Evolutionary conservation across 208 protist species (phyloP).

Genomic region (Trypanosoma avium): DNA sequence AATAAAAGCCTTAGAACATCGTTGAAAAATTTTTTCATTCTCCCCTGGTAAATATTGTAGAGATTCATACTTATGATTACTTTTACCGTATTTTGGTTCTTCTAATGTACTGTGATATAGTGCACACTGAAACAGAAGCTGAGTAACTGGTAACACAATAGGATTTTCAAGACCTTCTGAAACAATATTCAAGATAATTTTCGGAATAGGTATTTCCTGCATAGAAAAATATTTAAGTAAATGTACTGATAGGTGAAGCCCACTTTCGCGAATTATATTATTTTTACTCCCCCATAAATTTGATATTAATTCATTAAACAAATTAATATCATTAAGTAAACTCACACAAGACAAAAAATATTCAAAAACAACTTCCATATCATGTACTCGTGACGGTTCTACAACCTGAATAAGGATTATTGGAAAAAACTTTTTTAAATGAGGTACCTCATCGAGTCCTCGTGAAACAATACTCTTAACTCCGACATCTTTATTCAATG

Average conservation of each 20-base stretch:
- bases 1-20: slow-evolving; percentile 15
- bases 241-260: not conserved
- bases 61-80: not conserved
- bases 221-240: slow-evolving; percentile 2
- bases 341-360: slow-evolving; percentile 9
- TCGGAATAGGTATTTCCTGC: slow-evolving; percentile 12
- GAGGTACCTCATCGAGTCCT: slow-evolving; percentile 11
- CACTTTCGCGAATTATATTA: slow-evolving; percentile 3
- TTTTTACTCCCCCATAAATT: slow-evolving; percentile 2
- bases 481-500: not conserved
- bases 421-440: slow-evolving; percentile 13
- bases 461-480: not conserved
- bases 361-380: slow-evolving; percentile 17
- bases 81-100: not conserved
- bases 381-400: not conserved
- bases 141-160: not conserved
- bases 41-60: not conserved
- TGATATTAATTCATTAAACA: slow-evolving; percentile 16
- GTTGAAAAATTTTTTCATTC: slow-evolving; percentile 6
- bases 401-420: slow-evolving; percentile 3
- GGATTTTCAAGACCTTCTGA: slow-evolving; percentile 6
- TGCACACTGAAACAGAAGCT: too few relatives aligned
- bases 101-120: not conserved
- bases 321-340: slow-evolving; percentile 11
- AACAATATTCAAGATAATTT: slow-evolving; percentile 13